These are phyloP conservation scores for Boletus subluridellus DNA, from an alignment of 1,284 basidiomycete species.

Conservation along the genomic window DNA sequence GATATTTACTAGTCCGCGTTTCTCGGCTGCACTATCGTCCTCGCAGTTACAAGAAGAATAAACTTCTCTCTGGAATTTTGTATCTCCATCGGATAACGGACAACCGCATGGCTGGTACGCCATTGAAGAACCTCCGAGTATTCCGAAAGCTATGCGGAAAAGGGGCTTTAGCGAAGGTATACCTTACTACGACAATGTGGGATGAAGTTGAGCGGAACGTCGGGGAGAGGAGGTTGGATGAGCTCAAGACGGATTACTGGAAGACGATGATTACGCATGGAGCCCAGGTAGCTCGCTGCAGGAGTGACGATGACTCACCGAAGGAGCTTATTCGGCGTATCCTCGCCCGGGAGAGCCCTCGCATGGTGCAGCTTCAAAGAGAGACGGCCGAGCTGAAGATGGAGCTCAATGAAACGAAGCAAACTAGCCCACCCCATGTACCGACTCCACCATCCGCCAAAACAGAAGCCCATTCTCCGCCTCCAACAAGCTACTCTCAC, in stretches of 20 bases:
- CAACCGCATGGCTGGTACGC: conserved; percentile 42
- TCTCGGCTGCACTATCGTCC: not conserved
- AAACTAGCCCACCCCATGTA: too few relatives aligned
- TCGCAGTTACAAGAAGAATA: conserved; percentile 33
- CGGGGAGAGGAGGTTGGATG: conserved; percentile 8
- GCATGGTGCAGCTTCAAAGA: too few relatives aligned
- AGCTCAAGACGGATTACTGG: not conserved
- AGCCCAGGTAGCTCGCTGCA: conserved; percentile 1
- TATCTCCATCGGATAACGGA: conserved; percentile 52
- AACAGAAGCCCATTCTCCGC: too few relatives aligned
- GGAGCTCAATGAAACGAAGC: conserved; percentile 5
- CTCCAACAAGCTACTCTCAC: too few relatives aligned
- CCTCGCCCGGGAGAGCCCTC: too few relatives aligned
- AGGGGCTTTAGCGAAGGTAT: not conserved
- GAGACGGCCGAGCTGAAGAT: conserved; percentile 9
- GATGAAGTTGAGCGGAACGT: conserved; percentile 9
- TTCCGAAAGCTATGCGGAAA: conserved; percentile 9
- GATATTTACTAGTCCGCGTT: too few relatives aligned
- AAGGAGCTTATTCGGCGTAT: conserved; percentile 1
- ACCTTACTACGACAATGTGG: conserved; percentile 22
- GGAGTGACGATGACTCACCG: conserved; percentile 5
- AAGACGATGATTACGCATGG: conserved; percentile 1
- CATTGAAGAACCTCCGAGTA: conserved; percentile 37
- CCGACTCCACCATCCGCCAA: too few relatives aligned
- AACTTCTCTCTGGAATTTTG: conserved; percentile 42